Conservation (phyloP, 306 rosid species). For the Pyrus betulifolia region DNA sequence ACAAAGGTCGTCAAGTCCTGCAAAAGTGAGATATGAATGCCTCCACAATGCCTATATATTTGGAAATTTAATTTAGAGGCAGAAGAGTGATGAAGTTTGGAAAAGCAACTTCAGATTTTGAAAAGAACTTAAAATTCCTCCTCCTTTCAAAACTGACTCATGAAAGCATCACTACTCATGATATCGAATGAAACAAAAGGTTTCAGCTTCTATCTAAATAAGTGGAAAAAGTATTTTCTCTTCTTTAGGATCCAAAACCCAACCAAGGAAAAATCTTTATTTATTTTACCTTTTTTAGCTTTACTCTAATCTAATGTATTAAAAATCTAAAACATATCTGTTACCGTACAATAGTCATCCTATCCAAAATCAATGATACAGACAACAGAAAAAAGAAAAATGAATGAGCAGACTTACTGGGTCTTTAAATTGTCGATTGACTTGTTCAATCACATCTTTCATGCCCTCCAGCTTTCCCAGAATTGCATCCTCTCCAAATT, state of each 20-base stretch:
- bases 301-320: neutral
- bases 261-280: neutral
- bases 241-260: neutral
- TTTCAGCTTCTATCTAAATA: neutral
- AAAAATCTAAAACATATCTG: neutral
- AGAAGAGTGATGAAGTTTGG: neutral
- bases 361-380: neutral
- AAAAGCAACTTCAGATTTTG: neutral
- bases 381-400: neutral
- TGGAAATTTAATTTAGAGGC: neutral
- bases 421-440: constrained; percentile 85
- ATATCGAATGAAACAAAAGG: neutral
- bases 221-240: neutral
- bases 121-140: neutral
- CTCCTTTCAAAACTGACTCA: neutral
- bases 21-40: constrained; percentile 21
- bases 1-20: constrained; percentile 97
- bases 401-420: constrained; percentile 52
- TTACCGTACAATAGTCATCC: neutral
- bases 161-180: neutral
- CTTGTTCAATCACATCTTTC: constrained; percentile 95
- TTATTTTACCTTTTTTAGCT: neutral
- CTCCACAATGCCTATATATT: neutral
- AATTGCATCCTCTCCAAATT: constrained; percentile 90
- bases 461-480: constrained; percentile 92